Base-by-base conservation (phyloP, 2,329 filamentous ascomycete genomes). In the Aspergillus tanneri region DNA sequence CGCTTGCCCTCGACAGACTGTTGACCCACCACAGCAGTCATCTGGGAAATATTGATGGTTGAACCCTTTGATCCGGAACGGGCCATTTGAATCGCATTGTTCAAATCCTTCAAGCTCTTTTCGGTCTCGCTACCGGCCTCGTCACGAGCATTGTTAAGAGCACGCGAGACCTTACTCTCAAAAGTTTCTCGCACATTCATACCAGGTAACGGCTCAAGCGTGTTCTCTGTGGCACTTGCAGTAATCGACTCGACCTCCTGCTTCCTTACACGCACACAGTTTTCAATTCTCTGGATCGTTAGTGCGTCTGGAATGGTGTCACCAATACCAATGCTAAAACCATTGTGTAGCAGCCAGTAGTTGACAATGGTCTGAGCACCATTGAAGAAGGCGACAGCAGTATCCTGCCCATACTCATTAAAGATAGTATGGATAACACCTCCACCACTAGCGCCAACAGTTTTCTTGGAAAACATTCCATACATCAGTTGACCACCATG, bases 111-210 rank as follows among this genome's bases (percentile, higher is more conserved):
- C 68, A 99, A 75, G 78, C 88, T 90, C 73, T 90, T 86, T 72
- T 95, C 88, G 0, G 93, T 95, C 42, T 85, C 87, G 18, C 87
- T 92, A 85, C 93, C 93, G 65, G 93, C 93, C 70, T 91, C 88
- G 67, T 99, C 93, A 87, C 92, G 92, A 66, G 92, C 92, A 55
- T 87, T 89, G 74, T 99, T 97, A 46, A 99, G 78, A 47, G 89
- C 89, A 70, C 91, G 90, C 39, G 92, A 95, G 25, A 96, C 93
- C 74, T 95, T 92, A 75, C 88, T 95, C 73, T 99, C 93, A 66
- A 99, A 99, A 0, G 93, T 97, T 66, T 96, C 90, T 77, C 95
- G 88, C 51, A 99, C 87, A 57, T 95, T 99, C 91, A 99, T 96
- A 81, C 93, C 93, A 35, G 93, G 93, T 45, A 93, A 75, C n/a